A percentile compares a stretch with the other conserved stretches of the same genome.
phyloP scores from a whole-genome alignment of 192 early-diverging fungal genomes.

The Linnemannia elongata region DNA sequence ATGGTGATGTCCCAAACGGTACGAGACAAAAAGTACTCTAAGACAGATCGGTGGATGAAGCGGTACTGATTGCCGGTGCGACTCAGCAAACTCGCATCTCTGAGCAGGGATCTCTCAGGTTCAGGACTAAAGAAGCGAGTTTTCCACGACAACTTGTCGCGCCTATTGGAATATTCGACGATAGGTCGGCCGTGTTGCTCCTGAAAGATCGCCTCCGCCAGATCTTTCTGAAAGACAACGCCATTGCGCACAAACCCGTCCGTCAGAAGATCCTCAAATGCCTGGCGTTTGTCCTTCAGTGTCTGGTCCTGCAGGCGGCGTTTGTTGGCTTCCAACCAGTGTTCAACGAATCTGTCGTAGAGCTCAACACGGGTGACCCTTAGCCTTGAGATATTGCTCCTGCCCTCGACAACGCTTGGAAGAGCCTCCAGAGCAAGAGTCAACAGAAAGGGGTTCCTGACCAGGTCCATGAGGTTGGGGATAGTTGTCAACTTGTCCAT shows the following conservation, averaged over 20 bases:
- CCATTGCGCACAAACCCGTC: neutral
- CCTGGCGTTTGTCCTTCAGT: neutral
- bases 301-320: neutral
- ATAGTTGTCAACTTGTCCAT: neutral
- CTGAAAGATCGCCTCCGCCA: neutral
- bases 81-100: neutral
- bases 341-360: neutral
- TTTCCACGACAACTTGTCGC: neutral
- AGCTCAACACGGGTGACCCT: neutral
- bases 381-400: neutral
- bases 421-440: neutral
- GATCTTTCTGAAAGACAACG: neutral
- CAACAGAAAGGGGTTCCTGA: neutral
- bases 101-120: no score
- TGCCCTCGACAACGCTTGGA: neutral
- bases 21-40: neutral
- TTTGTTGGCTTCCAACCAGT: neutral
- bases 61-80: neutral
- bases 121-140: neutral
- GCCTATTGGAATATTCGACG: neutral
- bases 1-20: neutral
- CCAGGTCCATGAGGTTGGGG: neutral
- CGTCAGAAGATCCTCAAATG: neutral
- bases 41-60: neutral
- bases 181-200: neutral